Evolutionary conservation across 306 rosid genomes (phyloP).

Genomic region (Arachis stenosperma): DNA sequence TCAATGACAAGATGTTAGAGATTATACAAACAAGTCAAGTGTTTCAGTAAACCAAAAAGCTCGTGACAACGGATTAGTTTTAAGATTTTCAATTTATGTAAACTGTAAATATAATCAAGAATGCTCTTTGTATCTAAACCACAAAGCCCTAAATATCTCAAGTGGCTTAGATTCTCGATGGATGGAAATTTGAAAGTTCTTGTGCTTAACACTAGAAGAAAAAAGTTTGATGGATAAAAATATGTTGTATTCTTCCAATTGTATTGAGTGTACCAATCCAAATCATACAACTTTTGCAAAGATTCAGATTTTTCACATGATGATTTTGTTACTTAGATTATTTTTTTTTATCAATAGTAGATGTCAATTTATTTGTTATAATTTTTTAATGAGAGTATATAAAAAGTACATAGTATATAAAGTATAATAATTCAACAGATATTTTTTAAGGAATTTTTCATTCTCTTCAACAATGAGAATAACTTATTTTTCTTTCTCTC

Average conservation of each 20-base stretch:
- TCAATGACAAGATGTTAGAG: constrained; percentile 23
- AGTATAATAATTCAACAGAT: too few relatives aligned
- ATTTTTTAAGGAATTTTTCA: too few relatives aligned
- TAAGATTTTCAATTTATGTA: constrained; percentile 5
- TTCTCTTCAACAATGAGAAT: too few relatives aligned
- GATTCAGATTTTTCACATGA: neutral
- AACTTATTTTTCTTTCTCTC: too few relatives aligned
- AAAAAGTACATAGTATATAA: too few relatives aligned
- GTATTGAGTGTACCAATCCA: accelerated
- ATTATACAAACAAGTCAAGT: neutral
- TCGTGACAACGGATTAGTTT: neutral
- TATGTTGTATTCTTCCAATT: too few relatives aligned
- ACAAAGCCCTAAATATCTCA: constrained; percentile 25
- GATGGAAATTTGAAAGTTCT: accelerated
- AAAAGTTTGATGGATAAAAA: neutral
- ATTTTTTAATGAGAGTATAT: too few relatives aligned
- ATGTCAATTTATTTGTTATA: too few relatives aligned
- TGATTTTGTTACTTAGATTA: too few relatives aligned
- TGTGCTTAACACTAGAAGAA: neutral
- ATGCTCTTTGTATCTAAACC: neutral
- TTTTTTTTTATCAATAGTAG: too few relatives aligned
- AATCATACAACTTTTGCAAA: neutral
- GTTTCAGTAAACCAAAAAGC: neutral
- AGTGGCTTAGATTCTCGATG: neutral
- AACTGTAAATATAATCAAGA: neutral